These are phyloP conservation scores for Neohortaea acidophila DNA, from an alignment of 495 filamentous ascomycete genomes.

Conservation along the genomic window DNA sequence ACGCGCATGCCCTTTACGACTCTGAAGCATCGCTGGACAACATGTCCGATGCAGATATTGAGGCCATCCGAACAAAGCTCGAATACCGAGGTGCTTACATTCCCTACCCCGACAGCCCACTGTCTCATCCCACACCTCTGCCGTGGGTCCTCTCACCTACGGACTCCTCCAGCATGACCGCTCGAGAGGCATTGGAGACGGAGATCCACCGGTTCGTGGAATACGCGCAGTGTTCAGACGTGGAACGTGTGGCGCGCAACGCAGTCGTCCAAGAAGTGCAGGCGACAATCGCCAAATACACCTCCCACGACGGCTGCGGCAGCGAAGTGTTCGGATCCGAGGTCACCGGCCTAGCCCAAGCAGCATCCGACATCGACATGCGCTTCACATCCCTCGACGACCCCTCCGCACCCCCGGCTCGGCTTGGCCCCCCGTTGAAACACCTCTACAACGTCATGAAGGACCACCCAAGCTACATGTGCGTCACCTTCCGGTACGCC, in stretches of 20 bases:
- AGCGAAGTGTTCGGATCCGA: conserved; percentile 37
- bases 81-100: not conserved
- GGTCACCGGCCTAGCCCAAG: conserved; percentile 35
- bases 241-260: conserved; percentile 6
- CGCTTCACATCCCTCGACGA: not conserved
- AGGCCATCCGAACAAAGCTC: not conserved
- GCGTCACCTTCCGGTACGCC: not conserved
- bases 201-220: conserved; percentile 9
- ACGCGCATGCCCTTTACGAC: not conserved
- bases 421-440: not conserved
- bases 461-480: not conserved
- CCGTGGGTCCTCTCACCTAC: conserved; percentile 4
- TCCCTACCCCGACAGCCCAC: not conserved
- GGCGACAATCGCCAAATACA: not conserved
- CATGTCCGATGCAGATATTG: not conserved
- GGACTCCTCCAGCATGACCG: not conserved
- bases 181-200: conserved; percentile 1
- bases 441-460: not conserved
- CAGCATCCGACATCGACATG: conserved; percentile 38
- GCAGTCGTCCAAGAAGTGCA: conserved; percentile 4
- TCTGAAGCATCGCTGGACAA: not conserved
- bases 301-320: not conserved
- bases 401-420: not conserved
- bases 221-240: conserved; percentile 1
- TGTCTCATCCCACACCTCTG: not conserved